Percentiles rank a stretch among this genome's conserved stretches.
phyloP scores from a whole-genome alignment of 2,329 filamentous ascomycete genomes.

The Ophiostoma angusticollis region DNA sequence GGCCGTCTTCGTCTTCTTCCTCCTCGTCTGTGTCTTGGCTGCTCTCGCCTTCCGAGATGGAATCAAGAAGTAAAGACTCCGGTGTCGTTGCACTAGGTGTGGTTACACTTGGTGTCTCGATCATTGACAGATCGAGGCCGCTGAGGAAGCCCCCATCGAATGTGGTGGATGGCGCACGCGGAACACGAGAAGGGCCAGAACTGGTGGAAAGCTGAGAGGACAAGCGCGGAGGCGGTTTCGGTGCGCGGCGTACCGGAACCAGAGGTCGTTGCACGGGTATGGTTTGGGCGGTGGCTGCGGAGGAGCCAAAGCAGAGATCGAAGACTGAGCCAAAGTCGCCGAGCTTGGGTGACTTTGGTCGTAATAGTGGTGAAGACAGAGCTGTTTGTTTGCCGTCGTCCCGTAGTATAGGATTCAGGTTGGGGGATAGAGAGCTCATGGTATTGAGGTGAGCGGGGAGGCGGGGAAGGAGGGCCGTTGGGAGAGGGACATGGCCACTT shows the following conservation, averaged over 20 bases:
- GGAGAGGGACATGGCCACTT: slow-evolving; percentile 11
- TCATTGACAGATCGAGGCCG: slow-evolving; percentile 7
- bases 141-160: slow-evolving; percentile 7
- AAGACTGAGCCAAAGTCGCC: slow-evolving; percentile 11
- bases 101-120: background rate
- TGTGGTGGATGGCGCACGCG: background rate
- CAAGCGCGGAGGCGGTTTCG: too few species aligned
- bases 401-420: background rate
- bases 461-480: slow-evolving; percentile 5
- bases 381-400: background rate
- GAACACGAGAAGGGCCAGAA: too few species aligned
- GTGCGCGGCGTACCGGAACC: too few species aligned
- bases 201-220: too few species aligned
- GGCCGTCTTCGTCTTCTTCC: background rate
- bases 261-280: too few species aligned
- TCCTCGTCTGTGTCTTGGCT: background rate
- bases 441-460: slow-evolving; percentile 4
- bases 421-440: background rate
- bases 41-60: slow-evolving; percentile 3
- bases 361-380: background rate
- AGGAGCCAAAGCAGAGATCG: background rate
- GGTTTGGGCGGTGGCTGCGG: background rate
- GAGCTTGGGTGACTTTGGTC: slow-evolving; percentile 7
- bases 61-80: slow-evolving; percentile 1
- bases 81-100: too few species aligned